Evolutionary conservation across 768 basidiomycete genomes (phyloP).

Genomic region (Tylopilus plumbeoviolaceoides): DNA sequence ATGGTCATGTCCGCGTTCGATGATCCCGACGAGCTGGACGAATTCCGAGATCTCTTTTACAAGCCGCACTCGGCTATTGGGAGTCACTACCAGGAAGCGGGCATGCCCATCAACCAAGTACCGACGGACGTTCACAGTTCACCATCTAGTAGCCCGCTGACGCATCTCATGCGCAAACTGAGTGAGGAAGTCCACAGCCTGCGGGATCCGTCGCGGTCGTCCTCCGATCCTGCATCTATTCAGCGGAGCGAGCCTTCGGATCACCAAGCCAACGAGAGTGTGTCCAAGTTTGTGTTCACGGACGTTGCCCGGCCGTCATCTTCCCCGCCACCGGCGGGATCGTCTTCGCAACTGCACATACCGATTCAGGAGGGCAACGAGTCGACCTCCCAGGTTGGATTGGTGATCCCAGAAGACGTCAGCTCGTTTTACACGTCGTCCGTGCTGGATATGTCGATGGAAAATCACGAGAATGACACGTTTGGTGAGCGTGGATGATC

Average conservation of each 20-base stretch:
- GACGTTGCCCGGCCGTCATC: conserved; percentile 18
- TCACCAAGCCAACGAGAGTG: conserved; percentile 10
- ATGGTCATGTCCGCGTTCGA: conserved; percentile 45
- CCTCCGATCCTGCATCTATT: conserved; percentile 3
- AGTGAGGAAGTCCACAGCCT: conserved; percentile 34
- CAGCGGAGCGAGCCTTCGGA: conserved; percentile 12
- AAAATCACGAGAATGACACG: conserved; percentile 26
- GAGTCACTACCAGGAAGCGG: conserved; percentile 2
- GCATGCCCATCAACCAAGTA: conserved; percentile 16
- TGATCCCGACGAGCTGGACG: conserved; percentile 63
- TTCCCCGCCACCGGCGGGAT: conserved; percentile 9
- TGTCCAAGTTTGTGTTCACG: conserved; percentile 14
- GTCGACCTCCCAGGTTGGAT: not conserved
- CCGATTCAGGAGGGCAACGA: conserved; percentile 8
- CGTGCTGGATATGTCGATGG: conserved; percentile 6
- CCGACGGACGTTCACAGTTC: conserved; percentile 31
- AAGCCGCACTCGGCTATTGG: conserved; percentile 32
- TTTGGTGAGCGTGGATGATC: conserved; percentile 19
- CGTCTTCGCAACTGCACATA: conserved; percentile 5
- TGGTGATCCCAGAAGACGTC: conserved; percentile 24
- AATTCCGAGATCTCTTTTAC: conserved; percentile 73
- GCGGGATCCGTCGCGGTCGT: conserved; percentile 11
- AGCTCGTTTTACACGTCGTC: conserved; percentile 24
- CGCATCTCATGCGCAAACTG: conserved; percentile 38
- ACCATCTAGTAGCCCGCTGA: conserved; percentile 34